A percentile compares a stretch with the other conserved stretches of the same genome.
phyloP scores from a whole-genome alignment of 164 flowering plant genomes.

The Echeveria elegans region DNA sequence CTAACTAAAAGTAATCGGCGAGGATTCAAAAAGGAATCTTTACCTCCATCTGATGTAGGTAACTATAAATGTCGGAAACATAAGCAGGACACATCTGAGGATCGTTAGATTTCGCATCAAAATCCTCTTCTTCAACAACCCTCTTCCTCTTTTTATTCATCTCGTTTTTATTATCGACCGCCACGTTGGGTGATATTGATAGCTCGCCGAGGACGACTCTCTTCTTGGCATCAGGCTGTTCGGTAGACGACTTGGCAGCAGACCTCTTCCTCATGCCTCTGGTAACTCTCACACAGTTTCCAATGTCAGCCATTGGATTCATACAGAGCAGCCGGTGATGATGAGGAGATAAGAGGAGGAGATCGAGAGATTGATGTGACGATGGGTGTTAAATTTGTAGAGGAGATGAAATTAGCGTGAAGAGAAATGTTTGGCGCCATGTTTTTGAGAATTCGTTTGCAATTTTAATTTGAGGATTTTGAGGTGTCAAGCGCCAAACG shows the following conservation, averaged over 20 bases:
- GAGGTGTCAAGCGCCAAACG: too few species aligned
- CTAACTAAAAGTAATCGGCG: too few species aligned
- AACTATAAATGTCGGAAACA: constrained; percentile 20
- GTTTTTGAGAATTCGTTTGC: too few species aligned
- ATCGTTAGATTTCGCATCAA: constrained; percentile 14
- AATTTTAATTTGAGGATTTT: too few species aligned
- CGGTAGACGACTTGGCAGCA: neutral
- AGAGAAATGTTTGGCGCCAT: too few species aligned
- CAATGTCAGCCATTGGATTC: constrained; percentile 24
- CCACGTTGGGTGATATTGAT: constrained; percentile 8
- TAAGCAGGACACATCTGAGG: constrained; percentile 24
- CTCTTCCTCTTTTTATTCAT: neutral
- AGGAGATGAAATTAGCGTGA: too few species aligned
- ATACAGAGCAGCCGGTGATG: too few species aligned
- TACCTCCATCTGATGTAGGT: constrained; percentile 30
- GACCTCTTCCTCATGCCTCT: constrained; percentile 27
- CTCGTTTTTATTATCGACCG: too few species aligned
- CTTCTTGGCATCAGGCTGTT: constrained; percentile 13
- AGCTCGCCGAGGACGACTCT: constrained; percentile 29
- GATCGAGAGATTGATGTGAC: too few species aligned
- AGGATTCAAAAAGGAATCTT: too few species aligned
- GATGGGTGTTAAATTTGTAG: too few species aligned
- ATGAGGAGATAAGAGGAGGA: too few species aligned
- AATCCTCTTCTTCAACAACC: neutral
- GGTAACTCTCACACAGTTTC: constrained; percentile 23